Conservation (phyloP, 805 yeast genomes). For the Suhomyces prunicola region DNA sequence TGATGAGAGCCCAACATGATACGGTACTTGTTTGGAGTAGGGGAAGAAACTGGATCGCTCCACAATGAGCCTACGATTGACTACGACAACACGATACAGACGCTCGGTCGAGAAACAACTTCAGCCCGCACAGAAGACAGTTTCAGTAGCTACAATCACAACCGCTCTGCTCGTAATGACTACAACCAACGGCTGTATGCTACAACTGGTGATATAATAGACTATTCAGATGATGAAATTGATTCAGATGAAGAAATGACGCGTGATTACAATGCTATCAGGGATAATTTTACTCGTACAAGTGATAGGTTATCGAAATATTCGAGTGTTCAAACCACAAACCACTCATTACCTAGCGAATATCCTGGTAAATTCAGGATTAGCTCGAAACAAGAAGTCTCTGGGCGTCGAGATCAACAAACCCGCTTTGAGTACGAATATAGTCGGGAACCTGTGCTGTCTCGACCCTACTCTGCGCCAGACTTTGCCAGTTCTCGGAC, state of each 20-base stretch:
- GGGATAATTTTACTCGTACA: constrained; percentile 7
- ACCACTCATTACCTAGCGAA: constrained; percentile 14
- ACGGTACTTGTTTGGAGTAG: constrained; percentile 8
- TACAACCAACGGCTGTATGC: neutral
- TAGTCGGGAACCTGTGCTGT: neutral
- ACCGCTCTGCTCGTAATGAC: neutral
- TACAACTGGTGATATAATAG: neutral
- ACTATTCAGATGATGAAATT: constrained; percentile 6
- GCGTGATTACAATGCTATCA: constrained; percentile 8
- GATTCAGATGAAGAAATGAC: constrained; percentile 11
- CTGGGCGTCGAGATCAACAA: neutral
- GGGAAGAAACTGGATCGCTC: constrained; percentile 16
- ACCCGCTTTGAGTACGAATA: neutral
- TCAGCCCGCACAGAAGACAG: neutral
- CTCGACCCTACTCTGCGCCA: neutral
- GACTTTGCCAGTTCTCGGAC: neutral
- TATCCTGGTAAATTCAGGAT: constrained; percentile 19
- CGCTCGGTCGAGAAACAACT: neutral
- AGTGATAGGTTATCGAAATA: neutral
- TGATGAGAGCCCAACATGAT: constrained; percentile 5
- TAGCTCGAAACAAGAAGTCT: neutral
- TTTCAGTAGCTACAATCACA: neutral
- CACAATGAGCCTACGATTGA: constrained; percentile 35
- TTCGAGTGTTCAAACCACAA: neutral
- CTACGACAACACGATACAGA: constrained; percentile 25